Evolutionary conservation across 345 rosid genomes (phyloP).

Genomic region (Rhodamnia argentea): DNA sequence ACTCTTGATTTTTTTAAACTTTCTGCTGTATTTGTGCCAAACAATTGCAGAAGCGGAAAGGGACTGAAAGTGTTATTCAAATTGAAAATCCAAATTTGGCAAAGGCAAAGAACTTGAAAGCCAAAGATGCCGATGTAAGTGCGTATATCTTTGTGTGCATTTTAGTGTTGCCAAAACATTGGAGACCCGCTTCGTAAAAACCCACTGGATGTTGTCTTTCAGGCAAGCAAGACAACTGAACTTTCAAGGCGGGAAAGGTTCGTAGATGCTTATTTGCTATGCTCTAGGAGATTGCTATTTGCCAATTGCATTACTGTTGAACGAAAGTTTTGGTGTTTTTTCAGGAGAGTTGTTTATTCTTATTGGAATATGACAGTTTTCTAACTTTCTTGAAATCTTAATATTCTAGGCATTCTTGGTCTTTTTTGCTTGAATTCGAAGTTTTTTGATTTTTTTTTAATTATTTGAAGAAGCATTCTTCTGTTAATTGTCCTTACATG

Average conservation of each 20-base stretch:
- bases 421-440: background rate
- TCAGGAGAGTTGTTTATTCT: background rate
- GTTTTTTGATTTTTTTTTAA: background rate
- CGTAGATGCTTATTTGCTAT: background rate
- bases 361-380: background rate
- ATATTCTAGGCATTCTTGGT: background rate
- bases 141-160: background rate
- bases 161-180: background rate
- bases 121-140: conserved; percentile 69
- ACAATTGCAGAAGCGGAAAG: conserved; percentile 58
- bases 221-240: conserved; percentile 74
- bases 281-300: background rate
- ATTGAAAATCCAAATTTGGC: conserved; percentile 80
- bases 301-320: background rate
- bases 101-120: conserved; percentile 63
- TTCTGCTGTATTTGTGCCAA: background rate
- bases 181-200: background rate
- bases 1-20: background rate
- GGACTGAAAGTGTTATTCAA: conserved; percentile 69
- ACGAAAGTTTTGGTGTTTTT: background rate
- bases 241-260: conserved; percentile 99
- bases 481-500: background rate
- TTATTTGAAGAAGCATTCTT: background rate
- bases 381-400: background rate
- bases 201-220: background rate